These are phyloP conservation scores for Udeniomyces megalosporus DNA, from an alignment of 768 basidiomycete species.

Conservation along the genomic window DNA sequence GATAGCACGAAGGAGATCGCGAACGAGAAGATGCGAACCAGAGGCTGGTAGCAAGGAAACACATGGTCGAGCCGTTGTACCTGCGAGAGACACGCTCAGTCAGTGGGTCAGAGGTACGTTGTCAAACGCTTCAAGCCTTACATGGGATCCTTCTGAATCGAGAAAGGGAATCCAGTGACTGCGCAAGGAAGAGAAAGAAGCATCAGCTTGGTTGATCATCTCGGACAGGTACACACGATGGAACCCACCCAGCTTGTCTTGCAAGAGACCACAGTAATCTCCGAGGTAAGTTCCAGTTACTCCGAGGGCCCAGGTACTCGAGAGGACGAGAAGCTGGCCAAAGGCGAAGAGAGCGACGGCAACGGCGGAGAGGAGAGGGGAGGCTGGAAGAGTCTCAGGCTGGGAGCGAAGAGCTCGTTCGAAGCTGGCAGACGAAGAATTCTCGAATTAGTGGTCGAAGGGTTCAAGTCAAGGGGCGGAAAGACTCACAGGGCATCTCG, in stretches of 20 bases:
- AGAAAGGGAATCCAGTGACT: slow-evolving; percentile 95
- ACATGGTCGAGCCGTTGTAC: slow-evolving; percentile 85
- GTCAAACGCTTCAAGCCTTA: too few species aligned
- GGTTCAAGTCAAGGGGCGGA: background rate
- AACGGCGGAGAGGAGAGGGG: slow-evolving; percentile 42
- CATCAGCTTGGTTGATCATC: background rate
- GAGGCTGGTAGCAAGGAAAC: slow-evolving; percentile 68
- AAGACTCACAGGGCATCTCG: slow-evolving; percentile 64
- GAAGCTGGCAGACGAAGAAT: slow-evolving; percentile 56
- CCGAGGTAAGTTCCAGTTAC: slow-evolving; percentile 69
- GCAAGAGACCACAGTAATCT: slow-evolving; percentile 49
- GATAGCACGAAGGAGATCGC: background rate
- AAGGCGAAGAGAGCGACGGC: slow-evolving; percentile 42
- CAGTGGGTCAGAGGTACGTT: too few species aligned
- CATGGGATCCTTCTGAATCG: slow-evolving; percentile 84
- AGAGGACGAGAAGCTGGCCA: slow-evolving; percentile 73
- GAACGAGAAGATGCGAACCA: slow-evolving; percentile 38
- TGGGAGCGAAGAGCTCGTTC: slow-evolving; percentile 58
- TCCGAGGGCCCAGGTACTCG: slow-evolving; percentile 77
- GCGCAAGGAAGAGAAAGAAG: slow-evolving; percentile 11
- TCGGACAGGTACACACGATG: slow-evolving; percentile 21
- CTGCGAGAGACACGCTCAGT: too few species aligned
- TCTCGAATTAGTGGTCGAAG: too few species aligned
- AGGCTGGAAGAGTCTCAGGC: slow-evolving; percentile 52
- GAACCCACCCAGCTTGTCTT: slow-evolving; percentile 38